Conservation (phyloP, 2,329 filamentous ascomycete genomes). For the Paramyrothecium roridum region DNA sequence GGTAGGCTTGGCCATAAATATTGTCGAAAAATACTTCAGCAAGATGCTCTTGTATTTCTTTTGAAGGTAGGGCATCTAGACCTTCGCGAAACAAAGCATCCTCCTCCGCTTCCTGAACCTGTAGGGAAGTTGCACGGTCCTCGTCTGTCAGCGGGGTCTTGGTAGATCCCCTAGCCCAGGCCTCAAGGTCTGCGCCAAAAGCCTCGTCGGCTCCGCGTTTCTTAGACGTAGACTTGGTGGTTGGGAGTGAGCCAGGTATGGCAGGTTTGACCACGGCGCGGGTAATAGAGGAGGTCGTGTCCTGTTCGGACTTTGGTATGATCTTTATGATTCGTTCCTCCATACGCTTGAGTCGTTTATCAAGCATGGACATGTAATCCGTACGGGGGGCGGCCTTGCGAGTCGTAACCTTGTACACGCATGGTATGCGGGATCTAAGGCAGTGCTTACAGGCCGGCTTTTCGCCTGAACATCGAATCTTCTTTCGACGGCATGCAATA, state of each 20-base stretch:
- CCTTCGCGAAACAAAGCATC: constrained; percentile 78
- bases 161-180: constrained; percentile 67
- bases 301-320: constrained; percentile 81
- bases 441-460: constrained; percentile 98
- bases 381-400: constrained; percentile 91
- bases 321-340: constrained; percentile 96
- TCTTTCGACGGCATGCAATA: constrained; percentile 93
- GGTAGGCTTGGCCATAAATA: constrained; percentile 92
- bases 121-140: constrained; percentile 43
- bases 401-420: constrained; percentile 95
- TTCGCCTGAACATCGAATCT: constrained; percentile 96
- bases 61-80: constrained; percentile 73
- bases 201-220: constrained; percentile 86
- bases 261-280: constrained; percentile 83
- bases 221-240: constrained; percentile 51
- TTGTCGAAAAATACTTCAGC: constrained; percentile 95
- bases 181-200: constrained; percentile 76
- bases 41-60: constrained; percentile 88
- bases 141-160: constrained; percentile 47
- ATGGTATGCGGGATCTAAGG: constrained; percentile 85
- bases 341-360: constrained; percentile 94
- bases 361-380: constrained; percentile 98
- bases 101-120: constrained; percentile 67
- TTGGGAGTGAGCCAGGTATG: constrained; percentile 51
- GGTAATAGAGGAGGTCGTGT: constrained; percentile 63